Evolutionary conservation across 2,329 filamentous ascomycete genomes (phyloP), one percentile per base, ranked within the genome.

Genomic region (Drechslera avenae): DNA sequence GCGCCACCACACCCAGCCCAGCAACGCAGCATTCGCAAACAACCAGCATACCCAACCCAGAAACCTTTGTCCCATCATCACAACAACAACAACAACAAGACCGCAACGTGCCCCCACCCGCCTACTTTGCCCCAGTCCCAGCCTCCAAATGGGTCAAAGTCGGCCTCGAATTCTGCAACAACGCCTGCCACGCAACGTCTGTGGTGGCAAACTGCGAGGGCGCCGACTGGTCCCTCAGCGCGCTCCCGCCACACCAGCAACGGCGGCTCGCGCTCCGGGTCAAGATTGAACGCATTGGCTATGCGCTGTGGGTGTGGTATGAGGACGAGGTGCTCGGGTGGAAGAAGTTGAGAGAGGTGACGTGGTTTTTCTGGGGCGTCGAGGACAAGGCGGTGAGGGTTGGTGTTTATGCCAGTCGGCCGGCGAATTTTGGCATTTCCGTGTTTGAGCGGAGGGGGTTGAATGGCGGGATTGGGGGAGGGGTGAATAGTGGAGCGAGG

Each of bases 301-400:
- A 81, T 57, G 78, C 80, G 9, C 73, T 84, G 19, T 83, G 81
- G 81, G 76, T 84, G 32, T 84, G 79, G 78, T 84, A 82, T 56
- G 78, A 82, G 62, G 76, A 75, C 45, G 67, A 69, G 40, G 54
- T 71, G 31, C 45, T 63, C 35, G 60, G 50, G 66, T 85, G 82
- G 82, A 82, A 79, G 71, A 84, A 84, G 66, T 66, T 84, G 59
- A 67, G 82, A 5, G 82, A 85, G 67, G 79, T 85, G 21, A 83
- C 80, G n/a, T 83, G 80, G 77, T 85, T 85, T 67, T 85, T 85
- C 63, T 83, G 79, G 69, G 81, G 80, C 6, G 79, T 83, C 10
- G 81, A 84, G 56, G 80, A 83, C 56, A 85, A 85, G 63, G 79
- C 75, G 19, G 76, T 84, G 17, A 75, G 81, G 58, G 81, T 85